Evolutionary conservation across 257 asterid genomes (phyloP), one percentile per base, ranked within the genome.

Genomic region (Rehmannia glutinosa): DNA sequence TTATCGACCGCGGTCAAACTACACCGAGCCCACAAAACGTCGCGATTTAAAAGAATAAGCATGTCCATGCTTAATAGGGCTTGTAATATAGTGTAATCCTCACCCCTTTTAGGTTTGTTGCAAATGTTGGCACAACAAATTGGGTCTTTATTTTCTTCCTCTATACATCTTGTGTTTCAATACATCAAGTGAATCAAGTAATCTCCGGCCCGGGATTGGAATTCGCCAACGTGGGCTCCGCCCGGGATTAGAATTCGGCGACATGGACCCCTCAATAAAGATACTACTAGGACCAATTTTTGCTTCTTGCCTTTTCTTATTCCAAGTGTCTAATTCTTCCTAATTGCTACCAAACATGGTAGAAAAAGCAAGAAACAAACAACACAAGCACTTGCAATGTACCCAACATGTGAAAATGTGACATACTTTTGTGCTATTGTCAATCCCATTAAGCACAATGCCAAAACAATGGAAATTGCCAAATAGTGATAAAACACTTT

Each of bases 21-120:
- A 28, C 74, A 69, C 82, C 82, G 2, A 73, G 70, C 28, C 76
- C 79, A 46, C 77, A 78, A 30, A 77, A 73, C 15, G 82, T 73
- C 0, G 79, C 70, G 33, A 78, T 47, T 2, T n/a, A 73, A 78
- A 1, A 78, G 51, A 33, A 78, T 69, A 16, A 78, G 23, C 82
- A 73, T 78, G 64, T 78, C 79, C 0, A 57, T 6, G 20, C 82
- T 77, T 19, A 77, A 38, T 8, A 78, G 64, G 55, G 82, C 82
- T 53, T 78, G 82, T 27, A 73, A 35, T 30, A 78, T 74, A 17
- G 80, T 59, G 57, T 78, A 73, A 71, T 78, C 83, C 52, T 78
- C 72, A 1, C 77, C 80, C 24, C 82, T 73, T 20, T 71, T 58
- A 1, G 82, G 82, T 30, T 78, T 78, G 4, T 65, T 42, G 28